Evolutionary conservation across 495 filamentous ascomycete genomes (phyloP), one percentile per base, ranked within the genome.

Genomic region (Aspergillus nidulans): DNA sequence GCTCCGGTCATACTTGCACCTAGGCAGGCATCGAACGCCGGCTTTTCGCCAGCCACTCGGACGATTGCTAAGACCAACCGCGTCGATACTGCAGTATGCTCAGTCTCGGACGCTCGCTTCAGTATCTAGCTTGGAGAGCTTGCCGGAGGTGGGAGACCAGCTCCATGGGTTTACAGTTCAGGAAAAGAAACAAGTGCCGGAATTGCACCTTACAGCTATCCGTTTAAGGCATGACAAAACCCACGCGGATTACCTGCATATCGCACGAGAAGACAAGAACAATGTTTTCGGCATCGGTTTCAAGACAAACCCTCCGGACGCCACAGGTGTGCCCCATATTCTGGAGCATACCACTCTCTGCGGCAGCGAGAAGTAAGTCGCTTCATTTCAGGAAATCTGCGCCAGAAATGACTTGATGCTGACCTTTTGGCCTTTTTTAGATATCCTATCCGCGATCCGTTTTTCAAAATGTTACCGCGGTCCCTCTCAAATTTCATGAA

Each of bases 401-500:
- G 15, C n/a, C 18, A 18, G n/a, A 16, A 18, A 2, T 8, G 3
- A 8, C 3, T 16, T 18, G 36, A 39, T 18, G 13, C 12, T 57
- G 43, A 48, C 39, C 23, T 75, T 47, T 68, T 51, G 20, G 0
- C 18, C 9, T 52, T 58, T 23, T 9, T 21, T 65, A 95, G 90
- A 68, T 96, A 92, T 70, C 95, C 94, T 16, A 88, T 98, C 57
- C 87, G 94, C 50, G 94, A 98, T 70, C 94, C 94, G 0, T 98
- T 98, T 77, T 97, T 98, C 76, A 98, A 97, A 79, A 98, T 98
- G 94, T 82, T 98, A 24, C 95, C 92, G 13, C 86, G 94, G 45
- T 96, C 94, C 21, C 82, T 98, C 3, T 96, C 94, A 38, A 98
- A 97, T 68, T 97, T 96, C 66, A 98, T 98, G 94, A 98, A 98